Conservation (phyloP, 108 stramenopile species). For the Asterionellopsis glacialis region DNA sequence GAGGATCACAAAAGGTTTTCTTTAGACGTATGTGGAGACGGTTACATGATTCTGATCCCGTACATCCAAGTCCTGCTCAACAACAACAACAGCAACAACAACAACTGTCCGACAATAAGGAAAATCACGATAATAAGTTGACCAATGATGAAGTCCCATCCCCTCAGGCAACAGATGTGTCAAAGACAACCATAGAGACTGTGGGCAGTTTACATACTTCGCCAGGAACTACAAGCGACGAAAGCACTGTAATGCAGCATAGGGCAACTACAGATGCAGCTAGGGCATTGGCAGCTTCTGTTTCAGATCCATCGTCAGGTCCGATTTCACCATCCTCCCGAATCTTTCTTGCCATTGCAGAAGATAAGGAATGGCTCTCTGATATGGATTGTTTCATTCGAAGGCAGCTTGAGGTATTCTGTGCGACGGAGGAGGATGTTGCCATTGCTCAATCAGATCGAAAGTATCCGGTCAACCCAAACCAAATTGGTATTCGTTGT, state of each 20-base stretch:
- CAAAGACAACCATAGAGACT: background rate
- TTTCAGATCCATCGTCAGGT: background rate
- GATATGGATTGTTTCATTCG: slow-evolving; percentile 78
- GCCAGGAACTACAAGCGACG: slow-evolving; percentile 20
- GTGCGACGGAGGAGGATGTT: slow-evolving; percentile 59
- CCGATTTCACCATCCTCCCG: slow-evolving; percentile 52
- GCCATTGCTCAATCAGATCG: slow-evolving; percentile 41
- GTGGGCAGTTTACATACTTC: background rate
- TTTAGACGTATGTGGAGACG: slow-evolving; percentile 87
- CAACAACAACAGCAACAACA: background rate
- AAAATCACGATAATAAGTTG: background rate
- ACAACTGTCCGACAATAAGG: background rate
- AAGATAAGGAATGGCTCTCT: slow-evolving; percentile 85
- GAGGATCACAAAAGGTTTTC: slow-evolving; percentile 87
- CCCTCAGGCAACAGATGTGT: background rate
- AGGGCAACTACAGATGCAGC: slow-evolving; percentile 36
- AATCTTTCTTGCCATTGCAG: slow-evolving; percentile 68
- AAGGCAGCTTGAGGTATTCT: slow-evolving; percentile 77
- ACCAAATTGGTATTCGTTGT: slow-evolving; percentile 82
- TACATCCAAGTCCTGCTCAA: background rate
- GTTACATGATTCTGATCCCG: slow-evolving; percentile 43
- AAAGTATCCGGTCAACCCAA: slow-evolving; percentile 68
- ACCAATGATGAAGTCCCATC: background rate
- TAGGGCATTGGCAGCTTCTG: slow-evolving; percentile 23
- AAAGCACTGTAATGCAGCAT: slow-evolving; percentile 24